Percentiles rank a stretch among this genome's conserved stretches.
phyloP scores from a whole-genome alignment of 2,329 filamentous ascomycete genomes.

The Aspergillus pseudoterreus region DNA sequence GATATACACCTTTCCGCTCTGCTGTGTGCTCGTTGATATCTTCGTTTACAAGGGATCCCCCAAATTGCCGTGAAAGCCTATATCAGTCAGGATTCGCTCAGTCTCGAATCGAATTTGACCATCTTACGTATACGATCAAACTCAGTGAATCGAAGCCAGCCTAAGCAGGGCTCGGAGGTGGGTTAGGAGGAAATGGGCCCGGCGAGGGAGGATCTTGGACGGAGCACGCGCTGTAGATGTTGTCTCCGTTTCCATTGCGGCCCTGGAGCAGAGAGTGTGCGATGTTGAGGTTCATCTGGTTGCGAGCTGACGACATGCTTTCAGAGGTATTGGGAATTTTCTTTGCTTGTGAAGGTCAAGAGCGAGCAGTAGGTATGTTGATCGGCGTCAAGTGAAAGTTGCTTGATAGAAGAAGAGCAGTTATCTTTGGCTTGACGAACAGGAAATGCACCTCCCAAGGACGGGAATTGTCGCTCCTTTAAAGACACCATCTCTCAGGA shows the following conservation, averaged over 20 bases:
- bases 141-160: neutral
- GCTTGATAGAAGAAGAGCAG: neutral
- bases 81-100: neutral
- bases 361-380: too few relatives aligned
- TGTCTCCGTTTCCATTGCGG: neutral
- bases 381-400: neutral
- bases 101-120: neutral
- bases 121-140: too few relatives aligned
- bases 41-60: conserved; percentile 6
- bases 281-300: neutral
- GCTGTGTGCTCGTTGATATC: neutral
- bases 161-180: conserved; percentile 38
- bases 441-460: neutral
- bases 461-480: conserved; percentile 9
- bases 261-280: neutral
- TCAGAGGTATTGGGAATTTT: too few relatives aligned
- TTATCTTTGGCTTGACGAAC: too few relatives aligned
- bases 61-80: neutral
- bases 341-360: too few relatives aligned
- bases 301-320: too few relatives aligned
- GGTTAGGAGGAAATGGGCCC: conserved; percentile 36
- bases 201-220: conserved; percentile 27
- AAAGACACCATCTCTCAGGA: conserved; percentile 8
- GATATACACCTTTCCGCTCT: conserved; percentile 2
- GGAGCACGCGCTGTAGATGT: neutral